Percentiles rank a stretch among this genome's conserved stretches.
These are phyloP conservation scores for Medicago truncatula DNA, from an alignment of 306 rosid genomes.

Conservation along the genomic window MtrunA17r5.0-ANR NC_053048.1:54577501-54578000, in stretches of 20 bases:
- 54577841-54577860: neutral
- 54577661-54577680: neutral
- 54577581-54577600: slow-evolving; percentile 82
- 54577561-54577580: slow-evolving; percentile 54
- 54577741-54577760: slow-evolving; percentile 99
- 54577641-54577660: neutral
- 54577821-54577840: neutral
- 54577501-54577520: slow-evolving; percentile 67
- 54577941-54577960: slow-evolving; percentile 68
- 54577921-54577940: slow-evolving; percentile 81
- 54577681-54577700: neutral
- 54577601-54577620: slow-evolving; percentile 59
- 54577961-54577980: slow-evolving; percentile 72
- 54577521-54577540: slow-evolving; percentile 89
- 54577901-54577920: slow-evolving; percentile 81
- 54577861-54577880: neutral
- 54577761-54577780: slow-evolving; percentile 93
- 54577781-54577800: slow-evolving; percentile 91
- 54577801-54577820: slow-evolving; percentile 58
- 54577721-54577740: slow-evolving; percentile 85
- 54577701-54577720: slow-evolving; percentile 6
- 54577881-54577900: slow-evolving; percentile 56
- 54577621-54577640: slow-evolving; percentile 18
- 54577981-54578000: slow-evolving; percentile 90
- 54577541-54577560: slow-evolving; percentile 72